phyloP scores from a whole-genome alignment of 768 basidiomycete species.

The Phaffia australis region DNA sequence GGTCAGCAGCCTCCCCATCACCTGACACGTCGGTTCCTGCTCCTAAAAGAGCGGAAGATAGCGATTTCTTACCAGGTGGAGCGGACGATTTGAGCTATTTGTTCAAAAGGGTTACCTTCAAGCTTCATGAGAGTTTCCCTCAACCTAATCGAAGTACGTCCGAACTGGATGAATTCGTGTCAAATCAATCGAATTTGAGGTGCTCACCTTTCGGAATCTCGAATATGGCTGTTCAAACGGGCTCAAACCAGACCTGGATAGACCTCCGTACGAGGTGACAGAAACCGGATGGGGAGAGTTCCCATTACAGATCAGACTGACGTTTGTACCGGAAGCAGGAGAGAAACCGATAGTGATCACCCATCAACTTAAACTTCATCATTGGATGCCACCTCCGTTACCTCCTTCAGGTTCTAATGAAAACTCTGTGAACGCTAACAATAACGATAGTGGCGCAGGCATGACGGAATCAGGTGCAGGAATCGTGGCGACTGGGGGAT shows the following conservation, averaged over 20 bases:
- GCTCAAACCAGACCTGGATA: conserved; percentile 60
- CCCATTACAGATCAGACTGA: conserved; percentile 83
- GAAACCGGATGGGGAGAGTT: conserved; percentile 99
- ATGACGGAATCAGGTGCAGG: background rate
- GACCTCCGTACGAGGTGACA: conserved; percentile 84
- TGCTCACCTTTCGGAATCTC: background rate
- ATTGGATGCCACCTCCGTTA: conserved; percentile 41
- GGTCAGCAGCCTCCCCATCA: conserved; percentile 67
- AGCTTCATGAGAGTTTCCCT: conserved; percentile 89
- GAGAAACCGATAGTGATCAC: conserved; percentile 81
- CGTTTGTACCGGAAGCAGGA: conserved; percentile 74
- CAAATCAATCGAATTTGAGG: too few relatives aligned
- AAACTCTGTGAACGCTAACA: too few relatives aligned
- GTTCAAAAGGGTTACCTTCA: conserved; percentile 93
- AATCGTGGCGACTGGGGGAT: conserved; percentile 5
- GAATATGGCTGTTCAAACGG: background rate
- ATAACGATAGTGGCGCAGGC: background rate
- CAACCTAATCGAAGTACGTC: conserved; percentile 76
- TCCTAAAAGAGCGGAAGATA: conserved; percentile 44
- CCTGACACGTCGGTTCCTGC: conserved; percentile 20
- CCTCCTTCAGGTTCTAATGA: too few relatives aligned
- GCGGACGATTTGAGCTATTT: conserved; percentile 83
- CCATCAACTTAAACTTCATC: conserved; percentile 84
- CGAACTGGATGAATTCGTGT: background rate
- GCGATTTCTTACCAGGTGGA: conserved; percentile 53